These are phyloP conservation scores for Xenosphaeropsis pyriputrescens DNA, from an alignment of 2,329 filamentous ascomycete species.

Conservation along the genomic window DNA sequence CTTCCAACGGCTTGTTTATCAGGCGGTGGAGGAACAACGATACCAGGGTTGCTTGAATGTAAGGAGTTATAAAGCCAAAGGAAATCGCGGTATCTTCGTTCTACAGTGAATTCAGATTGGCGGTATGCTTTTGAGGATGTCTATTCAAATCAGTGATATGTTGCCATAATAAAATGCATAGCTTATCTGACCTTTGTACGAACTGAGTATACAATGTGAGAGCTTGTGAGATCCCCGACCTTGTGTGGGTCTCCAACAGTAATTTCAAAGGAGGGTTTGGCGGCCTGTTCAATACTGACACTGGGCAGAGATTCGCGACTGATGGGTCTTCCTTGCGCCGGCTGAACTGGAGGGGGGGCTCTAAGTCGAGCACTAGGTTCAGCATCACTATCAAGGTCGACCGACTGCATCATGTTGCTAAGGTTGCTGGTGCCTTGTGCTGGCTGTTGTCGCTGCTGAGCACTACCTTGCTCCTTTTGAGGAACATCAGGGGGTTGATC, in stretches of 20 bases:
- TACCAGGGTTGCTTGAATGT: slow-evolving; percentile 85
- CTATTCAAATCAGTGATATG: slow-evolving; percentile 25
- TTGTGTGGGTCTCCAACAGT: slow-evolving; percentile 93
- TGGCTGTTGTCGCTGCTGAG: slow-evolving; percentile 24
- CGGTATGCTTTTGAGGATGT: slow-evolving; percentile 94
- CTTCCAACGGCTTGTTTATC: slow-evolving; percentile 96
- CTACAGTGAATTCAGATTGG: slow-evolving; percentile 84
- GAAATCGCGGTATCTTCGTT: slow-evolving; percentile 88
- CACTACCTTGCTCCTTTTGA: slow-evolving; percentile 50
- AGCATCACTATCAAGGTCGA: slow-evolving; percentile 57
- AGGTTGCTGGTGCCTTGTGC: slow-evolving; percentile 29
- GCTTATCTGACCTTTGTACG: slow-evolving; percentile 59
- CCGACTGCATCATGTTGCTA: slow-evolving; percentile 42
- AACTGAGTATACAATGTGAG: slow-evolving; percentile 95
- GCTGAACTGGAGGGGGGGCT: slow-evolving; percentile 50
- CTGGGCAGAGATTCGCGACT: slow-evolving; percentile 52
- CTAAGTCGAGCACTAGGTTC: slow-evolving; percentile 36
- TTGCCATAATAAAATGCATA: neutral
- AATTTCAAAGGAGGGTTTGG: slow-evolving; percentile 84
- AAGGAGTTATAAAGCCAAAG: slow-evolving; percentile 94
- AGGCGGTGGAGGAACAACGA: slow-evolving; percentile 88
- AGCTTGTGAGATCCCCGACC: slow-evolving; percentile 90
- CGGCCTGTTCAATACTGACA: slow-evolving; percentile 81
- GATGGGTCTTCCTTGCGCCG: slow-evolving; percentile 35
- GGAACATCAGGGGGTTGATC: slow-evolving; percentile 55